These are phyloP conservation scores for Entomortierella chlamydospora DNA, from an alignment of 192 early-diverging fungal species.

Conservation along the genomic window DNA sequence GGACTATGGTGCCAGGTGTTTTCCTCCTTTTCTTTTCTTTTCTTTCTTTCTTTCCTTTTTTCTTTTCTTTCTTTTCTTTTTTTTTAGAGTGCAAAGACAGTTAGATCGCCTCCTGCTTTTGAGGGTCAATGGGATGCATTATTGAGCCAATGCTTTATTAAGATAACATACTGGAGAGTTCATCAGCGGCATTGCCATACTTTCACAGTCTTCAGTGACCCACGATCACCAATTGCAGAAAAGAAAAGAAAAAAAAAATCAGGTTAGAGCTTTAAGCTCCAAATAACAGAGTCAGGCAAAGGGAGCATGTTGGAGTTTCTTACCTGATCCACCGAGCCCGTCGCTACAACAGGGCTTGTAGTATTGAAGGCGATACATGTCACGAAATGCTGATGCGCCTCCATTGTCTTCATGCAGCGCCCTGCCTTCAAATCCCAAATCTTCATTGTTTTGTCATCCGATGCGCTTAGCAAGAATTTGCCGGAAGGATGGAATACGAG, in stretches of 20 bases:
- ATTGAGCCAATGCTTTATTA: conserved; percentile 10
- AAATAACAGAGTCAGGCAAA: not conserved
- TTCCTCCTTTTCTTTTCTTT: too few species aligned
- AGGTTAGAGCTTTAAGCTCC: not conserved
- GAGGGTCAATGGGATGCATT: not conserved
- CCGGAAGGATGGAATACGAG: conserved; percentile 87
- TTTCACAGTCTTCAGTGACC: conserved; percentile 18
- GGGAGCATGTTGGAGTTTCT: not conserved
- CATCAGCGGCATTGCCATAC: conserved; percentile 52
- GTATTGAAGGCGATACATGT: conserved; percentile 82
- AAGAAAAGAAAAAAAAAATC: not conserved
- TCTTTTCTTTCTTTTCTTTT: not conserved
- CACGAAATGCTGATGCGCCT: conserved; percentile 91
- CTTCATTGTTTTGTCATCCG: conserved; percentile 92
- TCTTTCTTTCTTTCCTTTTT: not conserved
- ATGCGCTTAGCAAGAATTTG: conserved; percentile 82
- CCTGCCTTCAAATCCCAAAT: conserved; percentile 91
- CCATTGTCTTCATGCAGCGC: conserved; percentile 82
- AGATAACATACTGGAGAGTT: not conserved
- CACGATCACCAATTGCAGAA: too few species aligned
- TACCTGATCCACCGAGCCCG: conserved; percentile 84
- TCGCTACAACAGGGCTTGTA: conserved; percentile 80
- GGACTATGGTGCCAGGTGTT: too few species aligned
- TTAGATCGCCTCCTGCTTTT: not conserved
- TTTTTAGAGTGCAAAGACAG: not conserved